These are phyloP conservation scores for Raddia distichophylla DNA, from an alignment of 176 grass and related monocot species.

Conservation along the genomic window DNA sequence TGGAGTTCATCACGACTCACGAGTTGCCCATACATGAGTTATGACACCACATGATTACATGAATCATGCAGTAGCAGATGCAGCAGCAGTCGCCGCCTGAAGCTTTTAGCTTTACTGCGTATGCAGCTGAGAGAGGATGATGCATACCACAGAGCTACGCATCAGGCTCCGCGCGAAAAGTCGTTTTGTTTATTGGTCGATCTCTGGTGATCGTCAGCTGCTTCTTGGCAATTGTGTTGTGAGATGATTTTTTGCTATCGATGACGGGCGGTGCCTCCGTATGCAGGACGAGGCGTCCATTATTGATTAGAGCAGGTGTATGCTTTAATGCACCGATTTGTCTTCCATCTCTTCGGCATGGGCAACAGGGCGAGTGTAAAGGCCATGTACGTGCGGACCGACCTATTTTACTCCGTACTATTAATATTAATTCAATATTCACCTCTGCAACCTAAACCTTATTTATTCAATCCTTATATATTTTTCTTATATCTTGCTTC, in stretches of 20 bases:
- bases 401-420: no score
- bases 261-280: background rate
- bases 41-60: no score
- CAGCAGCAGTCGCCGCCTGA: background rate
- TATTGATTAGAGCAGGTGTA: background rate
- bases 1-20: constrained; percentile 10
- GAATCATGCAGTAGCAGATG: background rate
- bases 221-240: background rate
- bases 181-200: background rate
- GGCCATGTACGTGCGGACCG: no score
- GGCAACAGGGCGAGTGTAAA: no score
- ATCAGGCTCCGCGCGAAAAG: background rate
- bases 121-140: background rate
- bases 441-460: no score
- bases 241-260: background rate
- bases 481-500: no score
- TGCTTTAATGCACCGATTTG: background rate
- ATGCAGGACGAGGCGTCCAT: background rate
- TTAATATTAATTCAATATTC: no score
- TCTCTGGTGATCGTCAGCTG: background rate
- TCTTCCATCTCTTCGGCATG: background rate
- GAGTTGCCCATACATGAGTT: background rate
- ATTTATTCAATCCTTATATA: no score
- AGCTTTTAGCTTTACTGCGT: background rate
- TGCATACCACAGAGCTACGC: background rate